Conservation (phyloP, 306 rosid genomes). For the Comarum palustre region DNA sequence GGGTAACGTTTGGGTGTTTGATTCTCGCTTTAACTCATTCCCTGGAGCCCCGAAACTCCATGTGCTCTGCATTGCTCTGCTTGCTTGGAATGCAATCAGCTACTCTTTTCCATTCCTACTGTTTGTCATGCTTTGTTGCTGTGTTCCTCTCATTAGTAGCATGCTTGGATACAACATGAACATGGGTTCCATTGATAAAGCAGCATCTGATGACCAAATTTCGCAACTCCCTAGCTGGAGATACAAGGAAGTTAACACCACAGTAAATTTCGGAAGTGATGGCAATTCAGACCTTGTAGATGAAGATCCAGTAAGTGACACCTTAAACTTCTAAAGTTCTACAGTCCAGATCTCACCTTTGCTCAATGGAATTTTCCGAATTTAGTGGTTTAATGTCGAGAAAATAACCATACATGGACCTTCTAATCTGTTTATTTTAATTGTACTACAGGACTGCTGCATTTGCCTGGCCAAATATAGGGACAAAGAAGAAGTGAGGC, state of each 20-base stretch:
- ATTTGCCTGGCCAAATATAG: slow-evolving; percentile 80
- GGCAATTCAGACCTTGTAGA: slow-evolving; percentile 34
- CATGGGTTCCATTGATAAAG: slow-evolving; percentile 63
- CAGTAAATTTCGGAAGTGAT: slow-evolving; percentile 39
- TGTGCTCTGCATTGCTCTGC: slow-evolving; percentile 69
- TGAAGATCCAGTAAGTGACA: slow-evolving; percentile 73
- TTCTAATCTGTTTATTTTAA: slow-evolving; percentile 15
- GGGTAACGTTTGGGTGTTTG: slow-evolving; percentile 95
- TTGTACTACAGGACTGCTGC: slow-evolving; percentile 70
- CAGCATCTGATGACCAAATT: slow-evolving; percentile 84
- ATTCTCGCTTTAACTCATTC: slow-evolving; percentile 78
- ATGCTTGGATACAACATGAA: slow-evolving; percentile 92
- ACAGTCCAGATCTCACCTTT: background rate
- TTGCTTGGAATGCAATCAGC: slow-evolving; percentile 89
- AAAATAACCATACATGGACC: background rate
- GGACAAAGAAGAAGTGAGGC: slow-evolving; percentile 78
- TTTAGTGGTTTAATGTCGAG: background rate
- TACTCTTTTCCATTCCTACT: slow-evolving; percentile 95
- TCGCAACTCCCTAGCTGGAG: slow-evolving; percentile 75
- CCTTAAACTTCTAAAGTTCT: background rate
- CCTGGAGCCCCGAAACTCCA: slow-evolving; percentile 75
- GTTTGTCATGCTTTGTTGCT: slow-evolving; percentile 79
- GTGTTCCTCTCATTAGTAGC: slow-evolving; percentile 72
- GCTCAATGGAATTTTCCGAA: background rate
- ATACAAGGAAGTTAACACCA: slow-evolving; percentile 40